Conservation (phyloP, 345 rosid genomes). For the Salix exigua region DNA sequence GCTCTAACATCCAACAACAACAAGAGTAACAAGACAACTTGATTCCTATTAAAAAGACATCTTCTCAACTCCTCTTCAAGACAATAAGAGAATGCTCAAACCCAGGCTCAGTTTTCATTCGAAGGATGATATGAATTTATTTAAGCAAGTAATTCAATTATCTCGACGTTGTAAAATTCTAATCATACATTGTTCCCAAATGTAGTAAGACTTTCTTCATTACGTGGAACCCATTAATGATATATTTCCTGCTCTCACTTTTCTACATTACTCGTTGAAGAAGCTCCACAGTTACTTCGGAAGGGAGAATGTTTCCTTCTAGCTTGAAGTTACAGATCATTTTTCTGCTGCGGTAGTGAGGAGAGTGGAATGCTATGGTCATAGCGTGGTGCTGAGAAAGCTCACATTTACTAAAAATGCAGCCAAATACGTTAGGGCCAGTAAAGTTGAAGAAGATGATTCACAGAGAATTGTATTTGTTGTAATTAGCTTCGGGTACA, state of each 20-base stretch:
- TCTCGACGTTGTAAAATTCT: not conserved
- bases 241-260: conserved; percentile 53
- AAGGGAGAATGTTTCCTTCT: conserved; percentile 81
- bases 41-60: conserved; percentile 60
- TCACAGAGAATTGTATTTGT: no score
- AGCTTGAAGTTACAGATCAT: conserved; percentile 63
- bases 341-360: conserved; percentile 31
- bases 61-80: conserved; percentile 59
- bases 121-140: not conserved
- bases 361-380: no score
- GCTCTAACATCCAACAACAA: no score
- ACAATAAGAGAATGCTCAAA: conserved; percentile 57
- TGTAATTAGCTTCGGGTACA: no score
- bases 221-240: conserved; percentile 80
- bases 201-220: conserved; percentile 68
- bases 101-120: conserved; percentile 59
- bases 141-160: no score
- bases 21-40: conserved; percentile 37
- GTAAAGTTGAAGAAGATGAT: no score
- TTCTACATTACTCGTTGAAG: conserved; percentile 62
- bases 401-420: not conserved
- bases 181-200: conserved; percentile 61
- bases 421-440: not conserved
- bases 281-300: conserved; percentile 72
- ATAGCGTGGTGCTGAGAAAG: not conserved